phyloP scores from a whole-genome alignment of 768 basidiomycete species.

The Pisolithus marmoratus region DNA sequence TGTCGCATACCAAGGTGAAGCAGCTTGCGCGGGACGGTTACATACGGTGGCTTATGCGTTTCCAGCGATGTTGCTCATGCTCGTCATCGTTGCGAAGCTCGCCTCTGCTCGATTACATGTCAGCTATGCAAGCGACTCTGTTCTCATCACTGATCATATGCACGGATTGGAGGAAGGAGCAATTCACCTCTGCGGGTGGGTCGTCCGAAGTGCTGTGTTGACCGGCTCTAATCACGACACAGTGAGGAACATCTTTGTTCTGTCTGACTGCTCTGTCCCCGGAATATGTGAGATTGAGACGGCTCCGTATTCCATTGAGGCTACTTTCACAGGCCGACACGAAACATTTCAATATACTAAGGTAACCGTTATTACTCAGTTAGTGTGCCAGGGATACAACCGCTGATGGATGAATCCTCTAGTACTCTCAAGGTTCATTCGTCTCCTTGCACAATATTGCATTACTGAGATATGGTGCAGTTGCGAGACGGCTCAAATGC shows the following conservation, averaged over 20 bases:
- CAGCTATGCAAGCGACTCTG: constrained; percentile 54
- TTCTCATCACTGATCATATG: constrained; percentile 40
- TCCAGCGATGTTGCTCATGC: constrained; percentile 41
- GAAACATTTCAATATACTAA: constrained; percentile 64
- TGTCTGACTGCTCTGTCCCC: constrained; percentile 33
- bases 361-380: constrained; percentile 24
- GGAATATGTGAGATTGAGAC: constrained; percentile 60
- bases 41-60: neutral
- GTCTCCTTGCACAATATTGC: neutral
- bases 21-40: too few relatives aligned
- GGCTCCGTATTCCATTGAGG: constrained; percentile 52
- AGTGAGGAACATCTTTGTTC: constrained; percentile 51
- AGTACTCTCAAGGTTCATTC: constrained; percentile 51
- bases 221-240: neutral
- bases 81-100: constrained; percentile 44
- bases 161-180: constrained; percentile 39
- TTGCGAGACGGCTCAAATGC: constrained; percentile 46
- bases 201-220: neutral
- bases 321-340: constrained; percentile 54
- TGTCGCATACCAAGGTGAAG: constrained; percentile 40
- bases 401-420: neutral
- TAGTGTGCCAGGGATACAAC: neutral
- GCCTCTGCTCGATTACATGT: constrained; percentile 49
- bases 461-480: constrained; percentile 19
- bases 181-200: constrained; percentile 55